Evolutionary conservation across 106 monocot species (phyloP).

Genomic region (Dioscorea alata): DNA sequence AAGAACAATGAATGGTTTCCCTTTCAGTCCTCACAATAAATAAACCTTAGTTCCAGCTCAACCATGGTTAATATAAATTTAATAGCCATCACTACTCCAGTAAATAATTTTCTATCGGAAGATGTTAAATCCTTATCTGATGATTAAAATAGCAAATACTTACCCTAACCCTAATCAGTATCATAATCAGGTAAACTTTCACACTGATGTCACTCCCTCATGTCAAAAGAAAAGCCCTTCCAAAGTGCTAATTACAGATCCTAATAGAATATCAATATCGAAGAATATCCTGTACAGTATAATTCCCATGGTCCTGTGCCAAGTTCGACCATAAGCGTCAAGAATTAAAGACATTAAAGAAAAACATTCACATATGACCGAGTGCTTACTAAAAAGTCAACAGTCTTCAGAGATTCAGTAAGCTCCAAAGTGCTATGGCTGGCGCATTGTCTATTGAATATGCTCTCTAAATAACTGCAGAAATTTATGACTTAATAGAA

Average conservation of each 20-base stretch:
- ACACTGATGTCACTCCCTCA: neutral
- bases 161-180: too few species aligned
- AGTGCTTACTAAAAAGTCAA: constrained; percentile 64
- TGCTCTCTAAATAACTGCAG: constrained; percentile 63
- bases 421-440: constrained; percentile 30
- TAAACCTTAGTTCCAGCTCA: too few species aligned
- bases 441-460: constrained; percentile 36
- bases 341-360: neutral
- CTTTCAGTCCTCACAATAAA: too few species aligned
- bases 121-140: too few species aligned
- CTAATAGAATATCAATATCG: neutral
- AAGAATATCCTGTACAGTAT: neutral
- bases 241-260: neutral
- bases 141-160: too few species aligned
- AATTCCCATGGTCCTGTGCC: neutral
- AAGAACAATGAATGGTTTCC: too few species aligned
- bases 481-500: constrained; percentile 5
- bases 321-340: neutral
- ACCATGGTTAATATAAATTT: too few species aligned
- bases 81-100: too few species aligned
- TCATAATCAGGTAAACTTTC: too few species aligned
- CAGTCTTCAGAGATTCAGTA: constrained; percentile 30
- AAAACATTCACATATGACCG: neutral
- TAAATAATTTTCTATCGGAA: too few species aligned
- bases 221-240: neutral